Conservation (phyloP, 225 moss, liverwort and hornwort species). For the Asterella californica region DNA sequence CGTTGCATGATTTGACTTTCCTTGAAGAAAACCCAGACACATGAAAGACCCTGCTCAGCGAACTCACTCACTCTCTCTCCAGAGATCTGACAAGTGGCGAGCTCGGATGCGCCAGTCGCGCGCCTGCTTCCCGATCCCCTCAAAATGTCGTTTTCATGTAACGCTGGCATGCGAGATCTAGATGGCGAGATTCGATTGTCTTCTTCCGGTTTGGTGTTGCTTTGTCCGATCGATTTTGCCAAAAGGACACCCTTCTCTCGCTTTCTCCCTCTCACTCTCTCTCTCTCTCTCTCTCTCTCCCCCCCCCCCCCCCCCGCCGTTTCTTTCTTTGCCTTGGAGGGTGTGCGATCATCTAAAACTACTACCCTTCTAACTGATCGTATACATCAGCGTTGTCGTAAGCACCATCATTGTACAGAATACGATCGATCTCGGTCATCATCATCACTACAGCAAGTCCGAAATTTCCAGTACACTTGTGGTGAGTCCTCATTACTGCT, state of each 20-base stretch:
- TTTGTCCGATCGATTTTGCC: not conserved
- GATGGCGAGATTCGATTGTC: not conserved
- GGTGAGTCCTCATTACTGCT: not conserved
- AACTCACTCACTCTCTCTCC: not conserved
- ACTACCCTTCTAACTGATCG: not conserved
- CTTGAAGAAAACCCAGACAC: not conserved
- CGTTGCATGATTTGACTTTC: not conserved
- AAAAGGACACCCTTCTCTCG: not conserved
- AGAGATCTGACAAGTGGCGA: constrained; percentile 4
- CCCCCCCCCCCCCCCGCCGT: too few species aligned
- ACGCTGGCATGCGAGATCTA: not conserved
- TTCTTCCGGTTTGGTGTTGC: not conserved
- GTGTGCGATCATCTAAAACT: not conserved
- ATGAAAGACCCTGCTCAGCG: not conserved
- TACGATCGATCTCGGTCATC: not conserved
- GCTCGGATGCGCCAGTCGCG: not conserved
- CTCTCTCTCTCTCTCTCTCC: too few species aligned
- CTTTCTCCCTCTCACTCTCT: not conserved
- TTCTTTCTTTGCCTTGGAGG: too few species aligned
- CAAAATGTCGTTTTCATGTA: not conserved
- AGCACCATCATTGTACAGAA: constrained; percentile 1
- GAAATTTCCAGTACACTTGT: not conserved
- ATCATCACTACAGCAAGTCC: not conserved
- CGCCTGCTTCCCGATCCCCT: not conserved
- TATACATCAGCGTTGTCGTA: not conserved